phyloP scores from a whole-genome alignment of 2,329 filamentous ascomycete species.

The Grosmannia penicillata region DNA sequence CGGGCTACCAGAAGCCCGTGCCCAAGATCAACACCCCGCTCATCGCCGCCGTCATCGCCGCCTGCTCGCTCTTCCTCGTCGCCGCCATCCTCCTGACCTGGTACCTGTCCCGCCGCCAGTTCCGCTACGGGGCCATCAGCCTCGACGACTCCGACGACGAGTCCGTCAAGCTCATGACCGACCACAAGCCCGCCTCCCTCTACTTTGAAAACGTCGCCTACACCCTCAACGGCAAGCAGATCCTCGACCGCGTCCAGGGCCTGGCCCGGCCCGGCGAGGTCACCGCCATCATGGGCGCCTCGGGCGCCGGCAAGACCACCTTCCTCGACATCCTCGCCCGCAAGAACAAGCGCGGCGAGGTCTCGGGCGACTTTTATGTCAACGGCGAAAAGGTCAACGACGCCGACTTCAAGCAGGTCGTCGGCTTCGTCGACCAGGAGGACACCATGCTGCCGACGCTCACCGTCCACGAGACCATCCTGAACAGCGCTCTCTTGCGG shows the following conservation, averaged over 20 bases:
- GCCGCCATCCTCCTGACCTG: constrained; percentile 69
- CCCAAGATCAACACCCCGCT: constrained; percentile 95
- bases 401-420: constrained; percentile 74
- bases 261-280: constrained; percentile 91
- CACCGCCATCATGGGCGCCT: constrained; percentile 95
- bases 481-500: constrained; percentile 82
- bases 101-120: constrained; percentile 69
- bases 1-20: constrained; percentile 74
- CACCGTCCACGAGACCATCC: constrained; percentile 94
- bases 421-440: constrained; percentile 96
- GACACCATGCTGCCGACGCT: constrained; percentile 92
- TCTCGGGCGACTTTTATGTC: constrained; percentile 72
- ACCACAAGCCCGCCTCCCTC: constrained; percentile 81
- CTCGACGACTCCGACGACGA: constrained; percentile 88
- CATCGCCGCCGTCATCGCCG: constrained; percentile 86
- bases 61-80: constrained; percentile 68
- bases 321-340: constrained; percentile 91
- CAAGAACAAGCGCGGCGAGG: constrained; percentile 83
- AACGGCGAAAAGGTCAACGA: constrained; percentile 85
- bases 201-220: constrained; percentile 85
- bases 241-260: constrained; percentile 66
- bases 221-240: constrained; percentile 72
- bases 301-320: constrained; percentile 91
- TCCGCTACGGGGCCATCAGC: constrained; percentile 57
- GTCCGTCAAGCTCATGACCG: constrained; percentile 68